Conservation (phyloP, 345 rosid species). For the Arabidopsis suecica region DNA sequence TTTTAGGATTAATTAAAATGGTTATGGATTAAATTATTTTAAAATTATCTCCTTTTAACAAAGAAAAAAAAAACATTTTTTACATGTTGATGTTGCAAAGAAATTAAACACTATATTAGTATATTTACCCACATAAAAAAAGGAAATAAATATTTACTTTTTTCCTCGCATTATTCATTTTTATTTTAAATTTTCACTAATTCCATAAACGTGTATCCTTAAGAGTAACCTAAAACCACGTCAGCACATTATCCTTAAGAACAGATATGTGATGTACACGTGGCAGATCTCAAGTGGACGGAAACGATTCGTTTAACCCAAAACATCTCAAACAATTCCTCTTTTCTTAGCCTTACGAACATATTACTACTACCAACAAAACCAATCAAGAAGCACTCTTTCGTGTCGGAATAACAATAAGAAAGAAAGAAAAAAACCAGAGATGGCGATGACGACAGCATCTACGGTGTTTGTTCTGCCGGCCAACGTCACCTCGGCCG, state of each 20-base stretch:
- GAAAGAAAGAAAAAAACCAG: not conserved
- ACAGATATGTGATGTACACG: slow-evolving; percentile 54
- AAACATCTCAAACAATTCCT: slow-evolving; percentile 28
- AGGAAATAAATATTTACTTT: not conserved
- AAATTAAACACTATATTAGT: no score
- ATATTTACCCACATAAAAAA: no score
- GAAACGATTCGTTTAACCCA: slow-evolving; percentile 51
- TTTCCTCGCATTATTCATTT: not conserved
- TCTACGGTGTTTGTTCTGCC: slow-evolving; percentile 63
- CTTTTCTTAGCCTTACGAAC: slow-evolving; percentile 38
- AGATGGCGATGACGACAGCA: slow-evolving; percentile 67
- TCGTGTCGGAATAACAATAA: slow-evolving; percentile 25
- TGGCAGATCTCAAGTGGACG: slow-evolving; percentile 73
- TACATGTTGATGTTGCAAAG: no score
- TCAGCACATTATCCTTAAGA: slow-evolving; percentile 47
- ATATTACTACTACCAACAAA: slow-evolving; percentile 26
- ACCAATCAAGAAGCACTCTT: slow-evolving; percentile 25
- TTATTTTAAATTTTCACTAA: not conserved
- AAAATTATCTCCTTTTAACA: not conserved
- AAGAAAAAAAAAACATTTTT: not conserved
- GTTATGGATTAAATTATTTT: not conserved
- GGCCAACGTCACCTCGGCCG: slow-evolving; percentile 49
- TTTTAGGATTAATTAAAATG: not conserved
- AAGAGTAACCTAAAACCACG: slow-evolving; percentile 23
- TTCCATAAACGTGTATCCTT: not conserved